Evolutionary conservation across 2,329 filamentous ascomycete species (phyloP).

Genomic region (Hyphodiscus sp.): DNA sequence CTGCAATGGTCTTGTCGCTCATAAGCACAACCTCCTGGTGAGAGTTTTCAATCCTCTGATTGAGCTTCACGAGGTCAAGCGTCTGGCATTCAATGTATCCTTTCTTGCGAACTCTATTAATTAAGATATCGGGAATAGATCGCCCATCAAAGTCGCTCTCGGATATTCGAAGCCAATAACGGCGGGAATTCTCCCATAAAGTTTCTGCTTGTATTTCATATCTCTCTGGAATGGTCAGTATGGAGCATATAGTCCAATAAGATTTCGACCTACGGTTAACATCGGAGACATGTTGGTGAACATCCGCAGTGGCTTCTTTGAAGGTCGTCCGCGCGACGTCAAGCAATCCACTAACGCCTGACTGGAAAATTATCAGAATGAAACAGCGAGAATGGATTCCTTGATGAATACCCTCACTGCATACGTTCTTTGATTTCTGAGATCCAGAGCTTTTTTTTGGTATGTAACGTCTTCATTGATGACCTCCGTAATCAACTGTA

Average conservation of each 20-base stretch:
- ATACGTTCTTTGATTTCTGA: conserved; percentile 85
- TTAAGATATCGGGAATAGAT: conserved; percentile 60
- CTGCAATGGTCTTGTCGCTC: conserved; percentile 70
- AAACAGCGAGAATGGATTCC: not conserved
- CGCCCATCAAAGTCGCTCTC: conserved; percentile 55
- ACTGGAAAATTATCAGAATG: conserved; percentile 35
- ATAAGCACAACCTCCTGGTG: conserved; percentile 78
- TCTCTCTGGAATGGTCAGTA: conserved; percentile 14
- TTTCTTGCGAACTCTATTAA: conserved; percentile 69
- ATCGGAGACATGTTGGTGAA: conserved; percentile 61
- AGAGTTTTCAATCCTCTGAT: conserved; percentile 68
- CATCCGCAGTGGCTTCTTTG: conserved; percentile 78
- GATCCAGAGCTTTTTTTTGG: conserved; percentile 71
- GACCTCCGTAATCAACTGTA: conserved; percentile 57
- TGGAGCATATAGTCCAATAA: not conserved
- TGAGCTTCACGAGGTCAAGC: conserved; percentile 74
- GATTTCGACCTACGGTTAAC: conserved; percentile 49
- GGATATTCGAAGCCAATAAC: conserved; percentile 70
- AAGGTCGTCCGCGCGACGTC: conserved; percentile 86
- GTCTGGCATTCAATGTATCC: conserved; percentile 84
- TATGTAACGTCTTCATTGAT: conserved; percentile 80
- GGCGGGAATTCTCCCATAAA: conserved; percentile 69
- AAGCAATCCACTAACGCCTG: conserved; percentile 76
- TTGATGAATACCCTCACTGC: conserved; percentile 62
- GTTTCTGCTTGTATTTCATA: conserved; percentile 57